A percentile compares a stretch with the other conserved stretches of the same genome.
These are phyloP conservation scores for Pythium sukuiense DNA, from an alignment of 352 stramenopile genomes.

Conservation along the genomic window DNA sequence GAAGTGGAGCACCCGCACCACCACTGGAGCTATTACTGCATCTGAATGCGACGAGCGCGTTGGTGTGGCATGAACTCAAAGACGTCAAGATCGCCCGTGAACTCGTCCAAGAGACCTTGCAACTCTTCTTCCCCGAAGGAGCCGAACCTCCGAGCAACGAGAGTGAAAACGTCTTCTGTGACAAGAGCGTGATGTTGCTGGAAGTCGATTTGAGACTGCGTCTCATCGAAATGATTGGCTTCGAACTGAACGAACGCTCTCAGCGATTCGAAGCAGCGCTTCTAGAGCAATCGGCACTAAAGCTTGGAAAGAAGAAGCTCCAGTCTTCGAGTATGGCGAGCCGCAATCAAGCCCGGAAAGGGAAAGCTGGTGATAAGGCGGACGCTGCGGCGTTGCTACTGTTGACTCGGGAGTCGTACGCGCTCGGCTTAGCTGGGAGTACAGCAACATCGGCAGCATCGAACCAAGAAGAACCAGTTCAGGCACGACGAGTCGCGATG, in stretches of 20 bases:
- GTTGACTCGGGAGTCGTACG: conserved; percentile 13
- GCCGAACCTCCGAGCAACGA: background rate
- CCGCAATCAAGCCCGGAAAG: conserved; percentile 1
- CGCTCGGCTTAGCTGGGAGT: conserved; percentile 2
- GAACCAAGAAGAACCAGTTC: background rate
- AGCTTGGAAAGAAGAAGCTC: conserved; percentile 18
- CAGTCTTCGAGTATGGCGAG: conserved; percentile 5
- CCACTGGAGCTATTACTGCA: conserved; percentile 36
- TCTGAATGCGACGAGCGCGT: conserved; percentile 43
- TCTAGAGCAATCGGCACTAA: background rate
- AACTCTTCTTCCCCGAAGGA: conserved; percentile 36
- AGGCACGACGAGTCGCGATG: conserved; percentile 3
- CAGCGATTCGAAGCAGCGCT: conserved; percentile 9
- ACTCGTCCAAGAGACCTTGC: conserved; percentile 34
- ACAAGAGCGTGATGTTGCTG: conserved; percentile 55
- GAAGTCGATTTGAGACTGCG: conserved; percentile 56
- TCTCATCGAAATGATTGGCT: conserved; percentile 48
- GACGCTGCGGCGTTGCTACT: conserved; percentile 14
- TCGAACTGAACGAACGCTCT: conserved; percentile 34
- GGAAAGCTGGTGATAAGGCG: conserved; percentile 1
- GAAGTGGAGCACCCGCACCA: background rate
- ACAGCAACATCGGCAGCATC: background rate
- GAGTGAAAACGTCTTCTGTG: conserved; percentile 17
- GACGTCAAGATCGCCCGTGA: conserved; percentile 19
- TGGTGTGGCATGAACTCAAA: conserved; percentile 48